Base-by-base conservation (phyloP, 306 rosid species). In the Pterocarpus macrocarpus region DNA sequence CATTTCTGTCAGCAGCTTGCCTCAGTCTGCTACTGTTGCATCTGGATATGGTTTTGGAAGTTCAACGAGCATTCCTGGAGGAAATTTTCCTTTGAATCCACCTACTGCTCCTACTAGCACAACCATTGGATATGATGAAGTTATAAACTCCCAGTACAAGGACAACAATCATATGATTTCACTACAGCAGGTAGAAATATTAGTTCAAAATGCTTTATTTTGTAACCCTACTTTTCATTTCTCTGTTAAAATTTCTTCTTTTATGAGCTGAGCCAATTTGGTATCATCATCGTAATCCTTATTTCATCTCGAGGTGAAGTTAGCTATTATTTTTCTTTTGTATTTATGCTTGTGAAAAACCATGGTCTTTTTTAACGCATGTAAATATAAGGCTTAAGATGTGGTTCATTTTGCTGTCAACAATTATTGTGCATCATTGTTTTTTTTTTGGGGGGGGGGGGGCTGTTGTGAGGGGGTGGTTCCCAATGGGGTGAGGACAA, bases 1-100 rank as follows among this genome's bases (percentile, higher is more conserved):
- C 69, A 91, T 96, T 78, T 96, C 99, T 71, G 97, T 91, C 38
- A 95, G 97, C 85, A 95, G 94, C 86, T 90, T 95, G 90, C 95
- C 98, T 77, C 99, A 96, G 73, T 90, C 99, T 76, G 94, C 95
- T 78, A 90, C 92, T 69, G 63, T 92, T 85, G 81, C 98, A 67
- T 87, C 99, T 69, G 99, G 97, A 58, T 95, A 95, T 81, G 99
- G 98, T 65, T 94, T 92, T 75, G 94, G 95, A 62, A 93, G 88
- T 79, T 96, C 99, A 75, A 87, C 91, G 74, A 92, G 83, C 88
- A 87, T 93, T 87, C 94, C 97, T 16, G 99, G 98, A 11, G 99
- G 99, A 82, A 96, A 92, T 63, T 96, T 91, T 78, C 92, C 96
- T 62, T 64, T 88, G 80, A 96, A 96, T 80, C 91, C 86, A 22